These are phyloP conservation scores for Piper longum DNA, from an alignment of 164 flowering plant species.

Conservation along the genomic window DNA sequence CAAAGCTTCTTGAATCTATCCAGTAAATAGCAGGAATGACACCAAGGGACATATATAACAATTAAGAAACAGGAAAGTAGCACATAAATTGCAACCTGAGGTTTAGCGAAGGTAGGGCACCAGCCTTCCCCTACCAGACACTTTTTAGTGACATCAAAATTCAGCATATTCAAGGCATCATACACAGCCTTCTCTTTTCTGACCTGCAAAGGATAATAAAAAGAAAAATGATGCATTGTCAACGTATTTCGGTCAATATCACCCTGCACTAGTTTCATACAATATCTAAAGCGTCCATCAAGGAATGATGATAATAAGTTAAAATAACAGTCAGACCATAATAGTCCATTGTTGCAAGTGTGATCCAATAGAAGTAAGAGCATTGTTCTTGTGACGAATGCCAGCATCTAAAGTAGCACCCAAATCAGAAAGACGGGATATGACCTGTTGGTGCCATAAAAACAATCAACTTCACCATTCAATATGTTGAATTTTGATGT, in stretches of 20 bases:
- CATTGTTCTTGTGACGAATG: slow-evolving; percentile 62
- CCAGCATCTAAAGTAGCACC: slow-evolving; percentile 93
- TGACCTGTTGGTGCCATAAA: slow-evolving; percentile 31
- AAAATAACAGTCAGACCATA: slow-evolving; percentile 32
- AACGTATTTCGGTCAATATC: not conserved
- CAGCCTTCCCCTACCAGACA: slow-evolving; percentile 99
- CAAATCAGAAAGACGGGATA: slow-evolving; percentile 72
- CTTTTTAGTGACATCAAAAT: slow-evolving; percentile 95
- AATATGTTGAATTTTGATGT: not conserved
- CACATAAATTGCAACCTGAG: slow-evolving; percentile 33
- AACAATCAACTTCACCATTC: not conserved
- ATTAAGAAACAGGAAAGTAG: not conserved
- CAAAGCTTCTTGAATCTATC: slow-evolving; percentile 83
- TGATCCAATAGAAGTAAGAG: slow-evolving; percentile 53
- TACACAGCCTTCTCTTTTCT: slow-evolving; percentile 90
- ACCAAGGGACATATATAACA: too few relatives aligned
- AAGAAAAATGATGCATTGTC: not conserved
- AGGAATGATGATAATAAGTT: not conserved
- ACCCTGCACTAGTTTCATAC: not conserved
- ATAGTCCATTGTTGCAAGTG: slow-evolving; percentile 59
- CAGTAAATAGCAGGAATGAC: not conserved
- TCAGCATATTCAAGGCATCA: slow-evolving; percentile 89
- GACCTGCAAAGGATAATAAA: slow-evolving; percentile 34
- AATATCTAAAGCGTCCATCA: not conserved
- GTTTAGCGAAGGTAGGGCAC: slow-evolving; percentile 86